Percentiles rank a stretch among this genome's conserved stretches.
phyloP scores from a whole-genome alignment of 2,329 filamentous ascomycete species.

The Aspergillus japonicus region DNA sequence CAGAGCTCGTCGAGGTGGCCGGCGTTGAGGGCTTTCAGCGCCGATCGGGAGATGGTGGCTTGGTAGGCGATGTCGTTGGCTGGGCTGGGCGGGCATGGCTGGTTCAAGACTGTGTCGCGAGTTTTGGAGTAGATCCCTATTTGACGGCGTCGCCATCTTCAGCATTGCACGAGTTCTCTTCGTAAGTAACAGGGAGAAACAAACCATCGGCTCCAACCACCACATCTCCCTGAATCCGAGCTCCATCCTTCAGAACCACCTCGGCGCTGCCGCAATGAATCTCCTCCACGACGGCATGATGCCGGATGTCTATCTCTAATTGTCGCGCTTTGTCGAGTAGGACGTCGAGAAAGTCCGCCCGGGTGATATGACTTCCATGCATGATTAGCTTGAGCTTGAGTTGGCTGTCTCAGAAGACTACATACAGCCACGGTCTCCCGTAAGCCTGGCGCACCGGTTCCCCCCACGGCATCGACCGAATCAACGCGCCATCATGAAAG shows the following conservation, averaged over 20 bases:
- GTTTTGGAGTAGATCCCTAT: not conserved
- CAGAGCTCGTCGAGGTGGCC: not conserved
- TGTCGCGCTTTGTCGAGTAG: not conserved
- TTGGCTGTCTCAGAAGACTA: not conserved
- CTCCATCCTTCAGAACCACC: not conserved
- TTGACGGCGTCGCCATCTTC: not conserved
- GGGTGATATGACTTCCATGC: not conserved
- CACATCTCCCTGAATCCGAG: not conserved
- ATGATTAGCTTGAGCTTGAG: not conserved
- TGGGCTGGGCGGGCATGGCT: not conserved
- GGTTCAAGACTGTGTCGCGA: not conserved
- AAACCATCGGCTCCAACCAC: slow-evolving; percentile 1
- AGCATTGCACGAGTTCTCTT: not conserved
- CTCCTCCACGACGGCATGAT: not conserved
- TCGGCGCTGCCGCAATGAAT: not conserved
- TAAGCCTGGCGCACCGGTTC: not conserved
- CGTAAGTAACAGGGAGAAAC: not conserved
- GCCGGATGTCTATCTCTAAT: not conserved
- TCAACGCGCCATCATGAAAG: not conserved
- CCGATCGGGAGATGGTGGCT: not conserved
- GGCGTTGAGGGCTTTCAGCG: slow-evolving; percentile 1
- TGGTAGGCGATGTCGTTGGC: not conserved
- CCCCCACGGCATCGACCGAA: slow-evolving; percentile 4
- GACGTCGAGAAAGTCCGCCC: not conserved
- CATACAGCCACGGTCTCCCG: slow-evolving; percentile 4